Base-by-base conservation (phyloP, 805 yeast species). In the Candida odintsovae region DNA sequence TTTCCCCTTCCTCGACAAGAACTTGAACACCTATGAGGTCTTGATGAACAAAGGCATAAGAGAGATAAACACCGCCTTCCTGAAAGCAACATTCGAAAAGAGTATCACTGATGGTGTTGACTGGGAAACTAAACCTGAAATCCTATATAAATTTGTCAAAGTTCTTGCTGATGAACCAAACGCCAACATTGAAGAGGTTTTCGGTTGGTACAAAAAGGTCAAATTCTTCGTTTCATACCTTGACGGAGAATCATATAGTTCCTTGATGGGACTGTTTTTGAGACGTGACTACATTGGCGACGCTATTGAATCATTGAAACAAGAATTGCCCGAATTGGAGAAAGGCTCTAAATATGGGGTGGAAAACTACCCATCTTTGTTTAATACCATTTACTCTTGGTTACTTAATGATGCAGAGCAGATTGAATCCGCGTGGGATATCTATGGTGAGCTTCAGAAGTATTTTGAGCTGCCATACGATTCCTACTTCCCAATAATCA, bases 381-480 rank as follows among this genome's bases (percentile, higher is more conserved):
- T 65, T 48, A 58, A 66, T 6, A 65, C 76, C 0, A 61, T 82
- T 48, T 70, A 71, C 55, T 65, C 72, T 15, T 72, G 78, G 51
- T 66, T 79, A 10, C 50, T 72, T 22, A 51, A 67, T 0, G 65
- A 71, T 21, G 47, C 61, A 6, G 63, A 69, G 29, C 59, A 66
- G 13, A 61, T 69, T 20, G 75, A 73, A 47, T 75, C 48, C 22
- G 40, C 80, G 0, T 83, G 84, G 83, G 72, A 71, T 7, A 63
- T 84, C 6, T 84, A 80, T 52, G 78, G 78, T 4, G 77, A 75
- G 45, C 56, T 85, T 40, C 76, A 77, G 55, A 68, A 73, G 52
- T 72, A 76, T 44, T 82, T 84, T 58, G 39, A 66, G 28, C 69
- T 83, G 2, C 86, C 90, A 0, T 75, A 65, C 52, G 82, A 80